Conservation (phyloP, 495 filamentous ascomycete genomes). For the Pseudomonodictys pantanalensis region DNA sequence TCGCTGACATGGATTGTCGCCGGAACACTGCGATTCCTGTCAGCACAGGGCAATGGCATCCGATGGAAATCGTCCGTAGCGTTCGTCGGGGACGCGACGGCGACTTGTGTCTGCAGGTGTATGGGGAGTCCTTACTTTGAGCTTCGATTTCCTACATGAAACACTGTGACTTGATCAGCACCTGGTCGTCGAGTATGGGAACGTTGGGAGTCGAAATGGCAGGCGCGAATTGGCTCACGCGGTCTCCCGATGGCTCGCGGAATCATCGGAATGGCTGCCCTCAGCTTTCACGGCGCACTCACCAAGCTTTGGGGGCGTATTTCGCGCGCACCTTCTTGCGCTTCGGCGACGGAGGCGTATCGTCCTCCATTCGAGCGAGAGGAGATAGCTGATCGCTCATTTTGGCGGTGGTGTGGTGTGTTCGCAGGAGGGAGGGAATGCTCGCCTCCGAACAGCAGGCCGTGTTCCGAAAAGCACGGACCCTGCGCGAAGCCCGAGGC, state of each 20-base stretch:
- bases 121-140: slow-evolving; percentile 13
- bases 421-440: not conserved
- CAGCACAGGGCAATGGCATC: not conserved
- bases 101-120: not conserved
- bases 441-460: not conserved
- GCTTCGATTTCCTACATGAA: slow-evolving; percentile 25
- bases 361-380: slow-evolving; percentile 6
- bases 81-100: not conserved
- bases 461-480: not conserved
- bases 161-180: slow-evolving; percentile 11
- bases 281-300: not conserved
- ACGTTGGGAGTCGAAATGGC: not conserved
- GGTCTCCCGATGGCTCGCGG: slow-evolving; percentile 3
- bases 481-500: not conserved
- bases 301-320: slow-evolving; percentile 29
- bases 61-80: not conserved
- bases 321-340: slow-evolving; percentile 29
- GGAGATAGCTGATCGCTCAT: slow-evolving; percentile 17
- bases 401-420: slow-evolving; percentile 1
- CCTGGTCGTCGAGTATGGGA: not conserved
- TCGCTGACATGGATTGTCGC: slow-evolving; percentile 26
- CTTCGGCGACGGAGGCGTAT: slow-evolving; percentile 18
- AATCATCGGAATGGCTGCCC: slow-evolving; percentile 21
- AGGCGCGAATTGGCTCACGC: not conserved
- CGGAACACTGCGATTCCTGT: slow-evolving; percentile 18